Evolutionary conservation across 352 stramenopile species (phyloP).

Genomic region (Pythium sukuiense): DNA sequence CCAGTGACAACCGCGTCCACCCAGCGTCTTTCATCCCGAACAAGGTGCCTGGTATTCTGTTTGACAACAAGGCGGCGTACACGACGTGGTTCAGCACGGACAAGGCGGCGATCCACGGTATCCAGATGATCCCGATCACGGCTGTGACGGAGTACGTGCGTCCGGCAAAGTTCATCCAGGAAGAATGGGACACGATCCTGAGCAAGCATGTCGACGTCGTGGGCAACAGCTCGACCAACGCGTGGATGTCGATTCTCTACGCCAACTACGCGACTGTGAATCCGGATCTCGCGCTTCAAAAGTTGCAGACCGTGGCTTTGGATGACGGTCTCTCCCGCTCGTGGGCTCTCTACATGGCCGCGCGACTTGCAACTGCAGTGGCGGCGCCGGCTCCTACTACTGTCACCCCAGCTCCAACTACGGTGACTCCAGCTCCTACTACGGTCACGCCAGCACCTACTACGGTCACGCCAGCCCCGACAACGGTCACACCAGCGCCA

Average conservation of each 20-base stretch:
- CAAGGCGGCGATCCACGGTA: background rate
- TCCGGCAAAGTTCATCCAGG: slow-evolving; percentile 21
- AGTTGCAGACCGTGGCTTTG: slow-evolving; percentile 22
- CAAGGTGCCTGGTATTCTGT: slow-evolving; percentile 72
- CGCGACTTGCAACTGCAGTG: too few relatives aligned
- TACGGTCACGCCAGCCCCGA: too few relatives aligned
- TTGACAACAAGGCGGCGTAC: slow-evolving; percentile 65
- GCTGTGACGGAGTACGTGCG: slow-evolving; percentile 26
- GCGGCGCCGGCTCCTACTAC: too few relatives aligned
- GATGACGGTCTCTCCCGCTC: slow-evolving; percentile 32
- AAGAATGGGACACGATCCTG: slow-evolving; percentile 56
- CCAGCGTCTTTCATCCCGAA: slow-evolving; percentile 46
- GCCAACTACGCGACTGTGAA: slow-evolving; percentile 37
- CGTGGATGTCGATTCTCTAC: slow-evolving; percentile 33
- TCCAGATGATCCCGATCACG: background rate
- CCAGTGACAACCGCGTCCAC: slow-evolving; percentile 46
- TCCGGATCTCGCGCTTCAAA: slow-evolving; percentile 12
- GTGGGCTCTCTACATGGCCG: slow-evolving; percentile 36
- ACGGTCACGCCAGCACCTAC: too few relatives aligned
- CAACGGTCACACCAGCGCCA: too few relatives aligned
- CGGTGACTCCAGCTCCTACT: too few relatives aligned
- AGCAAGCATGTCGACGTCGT: slow-evolving; percentile 38
- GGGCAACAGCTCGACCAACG: slow-evolving; percentile 32
- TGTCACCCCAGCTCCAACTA: too few relatives aligned
- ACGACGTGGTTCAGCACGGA: background rate